These are phyloP conservation scores for Nannochloris sp. DNA, from an alignment of 139 green algal species.

Conservation along the genomic window DNA sequence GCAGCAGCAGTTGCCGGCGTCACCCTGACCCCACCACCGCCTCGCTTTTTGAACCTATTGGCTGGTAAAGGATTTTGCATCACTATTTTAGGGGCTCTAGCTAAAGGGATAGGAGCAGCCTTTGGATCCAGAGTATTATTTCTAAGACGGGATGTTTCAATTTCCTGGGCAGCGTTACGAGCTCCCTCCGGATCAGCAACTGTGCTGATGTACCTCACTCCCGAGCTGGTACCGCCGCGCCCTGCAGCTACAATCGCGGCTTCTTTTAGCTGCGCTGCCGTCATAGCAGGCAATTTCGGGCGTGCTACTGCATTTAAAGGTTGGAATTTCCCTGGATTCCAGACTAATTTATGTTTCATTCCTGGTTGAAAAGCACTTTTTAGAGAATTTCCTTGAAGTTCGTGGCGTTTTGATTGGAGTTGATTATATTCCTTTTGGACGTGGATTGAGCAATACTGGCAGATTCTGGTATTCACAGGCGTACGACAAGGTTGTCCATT, in stretches of 20 bases:
- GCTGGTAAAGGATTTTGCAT: background rate
- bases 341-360: conserved; percentile 17
- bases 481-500: conserved; percentile 30
- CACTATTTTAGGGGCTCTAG: background rate
- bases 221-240: conserved; percentile 8
- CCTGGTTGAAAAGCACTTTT: conserved; percentile 22
- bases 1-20: background rate
- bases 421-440: conserved; percentile 30
- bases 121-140: background rate
- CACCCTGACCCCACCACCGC: background rate
- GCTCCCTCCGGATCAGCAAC: conserved; percentile 15
- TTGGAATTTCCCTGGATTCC: conserved; percentile 17
- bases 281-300: background rate
- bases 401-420: conserved; percentile 13
- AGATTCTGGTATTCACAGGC: conserved; percentile 35
- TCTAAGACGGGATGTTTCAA: background rate
- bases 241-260: background rate
- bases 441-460: conserved; percentile 41
- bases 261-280: background rate
- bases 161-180: background rate
- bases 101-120: background rate
- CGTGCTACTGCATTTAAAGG: too few relatives aligned
- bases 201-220: conserved; percentile 15
- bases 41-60: background rate
- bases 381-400: conserved; percentile 23